Conservation (phyloP, 305 asterid genomes). For the Fraxinus platypoda region DNA sequence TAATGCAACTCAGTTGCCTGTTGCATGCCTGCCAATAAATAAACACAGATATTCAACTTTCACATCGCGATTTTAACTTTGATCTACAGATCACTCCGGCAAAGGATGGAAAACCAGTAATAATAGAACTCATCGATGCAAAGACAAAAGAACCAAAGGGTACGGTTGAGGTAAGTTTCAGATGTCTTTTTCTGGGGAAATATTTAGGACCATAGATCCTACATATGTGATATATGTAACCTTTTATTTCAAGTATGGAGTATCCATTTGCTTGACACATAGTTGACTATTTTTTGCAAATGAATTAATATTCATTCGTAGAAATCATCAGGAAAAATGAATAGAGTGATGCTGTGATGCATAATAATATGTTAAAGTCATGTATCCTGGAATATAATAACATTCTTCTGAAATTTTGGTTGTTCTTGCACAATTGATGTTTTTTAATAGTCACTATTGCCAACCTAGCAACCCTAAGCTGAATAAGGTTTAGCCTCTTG, state of each 20-base stretch:
- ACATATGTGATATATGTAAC: conserved; percentile 18
- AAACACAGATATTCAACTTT: background rate
- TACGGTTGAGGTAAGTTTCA: conserved; percentile 63
- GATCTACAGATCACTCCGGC: conserved; percentile 79
- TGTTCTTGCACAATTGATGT: conserved; percentile 9
- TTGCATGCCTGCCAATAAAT: conserved; percentile 6
- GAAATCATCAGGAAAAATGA: conserved; percentile 13
- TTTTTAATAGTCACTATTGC: background rate
- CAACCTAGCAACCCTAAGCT: background rate
- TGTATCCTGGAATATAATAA: conserved; percentile 6
- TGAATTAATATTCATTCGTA: background rate
- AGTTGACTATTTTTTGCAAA: conserved; percentile 7
- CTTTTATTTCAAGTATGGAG: conserved; percentile 2
- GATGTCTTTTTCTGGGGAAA: conserved; percentile 17
- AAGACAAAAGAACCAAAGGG: conserved; percentile 93
- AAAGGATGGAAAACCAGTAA: conserved; percentile 90
- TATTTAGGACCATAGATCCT: conserved; percentile 23
- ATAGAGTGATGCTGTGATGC: background rate
- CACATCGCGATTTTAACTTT: conserved; percentile 17
- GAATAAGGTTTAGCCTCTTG: background rate
- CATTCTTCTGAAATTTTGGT: background rate
- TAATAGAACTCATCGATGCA: conserved; percentile 91
- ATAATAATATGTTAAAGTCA: conserved; percentile 1
- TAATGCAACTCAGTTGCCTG: conserved; percentile 16
- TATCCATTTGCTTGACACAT: conserved; percentile 9